Evolutionary conservation across 306 rosid species (phyloP).

Genomic region (Trichosanthes truncata): DNA sequence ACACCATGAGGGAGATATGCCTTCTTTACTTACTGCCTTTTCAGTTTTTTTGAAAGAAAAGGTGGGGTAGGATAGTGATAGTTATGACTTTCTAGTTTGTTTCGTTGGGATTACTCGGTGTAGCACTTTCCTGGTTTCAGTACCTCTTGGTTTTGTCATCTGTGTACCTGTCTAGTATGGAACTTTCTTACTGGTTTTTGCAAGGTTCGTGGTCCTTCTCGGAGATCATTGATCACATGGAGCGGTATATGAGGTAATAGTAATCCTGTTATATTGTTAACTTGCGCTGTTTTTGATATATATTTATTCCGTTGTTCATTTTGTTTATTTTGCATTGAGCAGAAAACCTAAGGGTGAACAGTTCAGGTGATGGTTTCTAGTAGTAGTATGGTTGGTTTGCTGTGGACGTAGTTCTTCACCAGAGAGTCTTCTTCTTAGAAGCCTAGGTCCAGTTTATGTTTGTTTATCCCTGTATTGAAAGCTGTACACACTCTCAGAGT

Average conservation of each 20-base stretch:
- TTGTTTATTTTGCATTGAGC: background rate
- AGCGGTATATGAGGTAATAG: background rate
- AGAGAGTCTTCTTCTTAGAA: background rate
- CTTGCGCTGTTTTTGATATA: too few relatives aligned
- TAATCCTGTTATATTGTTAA: background rate
- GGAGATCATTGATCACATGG: background rate
- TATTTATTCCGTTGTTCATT: background rate
- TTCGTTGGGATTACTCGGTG: background rate
- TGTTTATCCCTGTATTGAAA: background rate
- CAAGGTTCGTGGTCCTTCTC: background rate
- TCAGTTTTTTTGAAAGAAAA: slow-evolving; percentile 14
- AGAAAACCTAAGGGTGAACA: background rate
- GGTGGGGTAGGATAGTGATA: slow-evolving; percentile 1
- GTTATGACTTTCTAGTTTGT: background rate
- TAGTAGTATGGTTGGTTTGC: background rate
- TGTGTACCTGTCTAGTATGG: background rate
- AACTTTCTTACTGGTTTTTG: background rate
- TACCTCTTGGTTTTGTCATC: background rate
- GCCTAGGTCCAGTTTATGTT: slow-evolving; percentile 4
- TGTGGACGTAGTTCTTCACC: background rate
- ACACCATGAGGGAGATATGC: background rate
- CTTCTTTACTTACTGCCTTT: slow-evolving; percentile 3
- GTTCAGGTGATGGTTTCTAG: background rate
- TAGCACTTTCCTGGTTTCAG: background rate
- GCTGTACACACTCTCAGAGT: background rate